These are phyloP conservation scores for Pleurotus ostreatus DNA, from an alignment of 768 basidiomycete genomes.

Conservation along the genomic window DNA sequence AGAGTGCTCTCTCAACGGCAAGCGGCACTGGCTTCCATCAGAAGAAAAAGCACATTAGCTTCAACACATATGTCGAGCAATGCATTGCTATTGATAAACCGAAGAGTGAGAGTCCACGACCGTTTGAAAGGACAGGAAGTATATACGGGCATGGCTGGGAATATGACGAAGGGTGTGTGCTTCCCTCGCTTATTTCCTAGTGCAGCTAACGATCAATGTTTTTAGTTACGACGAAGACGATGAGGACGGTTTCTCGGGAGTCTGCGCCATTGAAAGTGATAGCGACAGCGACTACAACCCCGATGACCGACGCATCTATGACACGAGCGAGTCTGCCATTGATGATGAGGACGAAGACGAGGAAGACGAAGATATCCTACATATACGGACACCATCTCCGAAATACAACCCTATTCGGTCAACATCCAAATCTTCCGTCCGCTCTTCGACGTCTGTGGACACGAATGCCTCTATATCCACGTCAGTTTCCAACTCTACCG, in stretches of 20 bases:
- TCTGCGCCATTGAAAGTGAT: conserved; percentile 35
- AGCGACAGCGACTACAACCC: conserved; percentile 39
- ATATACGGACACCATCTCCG: conserved; percentile 45
- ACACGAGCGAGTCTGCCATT: conserved; percentile 17
- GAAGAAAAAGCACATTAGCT: conserved; percentile 89
- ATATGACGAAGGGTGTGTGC: conserved; percentile 63
- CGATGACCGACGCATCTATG: conserved; percentile 19
- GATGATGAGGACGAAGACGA: conserved; percentile 32
- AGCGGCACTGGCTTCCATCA: conserved; percentile 10
- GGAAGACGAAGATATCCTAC: conserved; percentile 49
- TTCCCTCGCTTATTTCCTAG: conserved; percentile 7
- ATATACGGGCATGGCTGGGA: conserved; percentile 26
- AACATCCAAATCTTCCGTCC: conserved; percentile 38
- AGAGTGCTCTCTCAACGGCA: background rate
- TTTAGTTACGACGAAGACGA: conserved; percentile 67
- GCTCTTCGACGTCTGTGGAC: conserved; percentile 38
- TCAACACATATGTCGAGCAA: conserved; percentile 98
- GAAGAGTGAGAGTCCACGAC: conserved; percentile 22
- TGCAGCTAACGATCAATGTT: conserved; percentile 3
- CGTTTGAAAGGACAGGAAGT: conserved; percentile 13
- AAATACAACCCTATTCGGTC: conserved; percentile 23
- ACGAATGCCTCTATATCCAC: conserved; percentile 22
- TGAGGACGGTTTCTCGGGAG: conserved; percentile 50
- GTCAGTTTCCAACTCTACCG: conserved; percentile 21
- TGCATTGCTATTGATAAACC: conserved; percentile 89